phyloP scores from a whole-genome alignment of 768 basidiomycete species.

The Lepiota brunneoincarnata region DNA sequence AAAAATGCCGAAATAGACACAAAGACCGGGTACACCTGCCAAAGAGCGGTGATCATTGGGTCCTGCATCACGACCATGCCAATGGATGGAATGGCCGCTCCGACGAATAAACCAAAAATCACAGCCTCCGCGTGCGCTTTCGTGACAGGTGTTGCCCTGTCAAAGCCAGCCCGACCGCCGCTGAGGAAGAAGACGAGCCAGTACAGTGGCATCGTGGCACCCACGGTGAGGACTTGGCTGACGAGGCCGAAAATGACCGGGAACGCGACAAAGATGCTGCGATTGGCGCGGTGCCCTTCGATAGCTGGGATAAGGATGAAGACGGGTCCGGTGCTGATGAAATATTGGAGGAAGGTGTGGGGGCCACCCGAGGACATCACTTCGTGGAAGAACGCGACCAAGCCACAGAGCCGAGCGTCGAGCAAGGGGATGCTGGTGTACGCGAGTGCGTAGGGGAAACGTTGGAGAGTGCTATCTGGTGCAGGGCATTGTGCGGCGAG shows the following conservation, averaged over 20 bases:
- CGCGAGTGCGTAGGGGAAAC: constrained; percentile 30
- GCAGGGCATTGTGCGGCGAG: constrained; percentile 33
- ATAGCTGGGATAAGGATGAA: constrained; percentile 40
- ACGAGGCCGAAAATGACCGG: constrained; percentile 41
- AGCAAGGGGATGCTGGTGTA: constrained; percentile 35
- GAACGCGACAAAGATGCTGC: constrained; percentile 32
- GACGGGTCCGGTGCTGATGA: constrained; percentile 29
- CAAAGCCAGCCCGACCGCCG: constrained; percentile 23
- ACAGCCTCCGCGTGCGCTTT: constrained; percentile 50
- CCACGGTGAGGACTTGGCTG: constrained; percentile 41
- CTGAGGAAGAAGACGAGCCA: constrained; percentile 43
- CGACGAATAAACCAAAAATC: constrained; percentile 44
- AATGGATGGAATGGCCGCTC: constrained; percentile 43
- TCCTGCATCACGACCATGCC: constrained; percentile 41
- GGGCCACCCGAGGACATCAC: constrained; percentile 29
- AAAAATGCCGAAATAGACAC: constrained; percentile 36
- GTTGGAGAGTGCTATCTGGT: constrained; percentile 2
- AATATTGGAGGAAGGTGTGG: constrained; percentile 34
- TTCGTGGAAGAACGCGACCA: constrained; percentile 48
- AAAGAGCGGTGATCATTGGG: constrained; percentile 44
- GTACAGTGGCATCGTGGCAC: constrained; percentile 44
- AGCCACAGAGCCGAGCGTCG: constrained; percentile 39
- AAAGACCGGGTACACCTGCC: constrained; percentile 53
- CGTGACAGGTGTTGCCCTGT: constrained; percentile 21
- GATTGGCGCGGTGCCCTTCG: constrained; percentile 40